phyloP scores from a whole-genome alignment of 345 rosid genomes.

The Corchorus capsularis region DNA sequence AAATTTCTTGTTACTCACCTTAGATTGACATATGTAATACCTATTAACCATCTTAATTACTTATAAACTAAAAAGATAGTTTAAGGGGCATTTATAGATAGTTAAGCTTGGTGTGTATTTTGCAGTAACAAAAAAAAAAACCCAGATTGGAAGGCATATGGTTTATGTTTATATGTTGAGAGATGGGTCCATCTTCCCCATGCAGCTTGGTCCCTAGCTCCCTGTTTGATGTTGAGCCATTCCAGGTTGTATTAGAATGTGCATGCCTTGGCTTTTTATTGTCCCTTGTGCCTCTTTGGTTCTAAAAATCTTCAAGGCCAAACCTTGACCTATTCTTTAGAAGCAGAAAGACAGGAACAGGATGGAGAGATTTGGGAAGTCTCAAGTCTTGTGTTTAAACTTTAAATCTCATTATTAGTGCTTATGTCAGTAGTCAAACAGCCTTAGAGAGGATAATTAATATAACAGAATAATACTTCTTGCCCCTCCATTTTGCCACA shows the following conservation, averaged over 20 bases:
- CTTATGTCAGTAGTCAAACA: no score
- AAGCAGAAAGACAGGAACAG: no score
- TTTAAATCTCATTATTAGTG: no score
- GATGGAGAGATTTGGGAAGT: no score
- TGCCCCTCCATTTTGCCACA: no score
- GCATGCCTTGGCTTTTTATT: not conserved
- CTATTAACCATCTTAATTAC: not conserved
- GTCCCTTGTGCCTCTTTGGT: no score
- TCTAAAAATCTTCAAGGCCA: no score
- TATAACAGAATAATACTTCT: no score
- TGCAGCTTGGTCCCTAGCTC: not conserved
- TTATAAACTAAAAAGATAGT: no score
- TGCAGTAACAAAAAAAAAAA: not conserved
- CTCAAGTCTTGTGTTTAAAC: no score
- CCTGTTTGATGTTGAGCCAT: not conserved
- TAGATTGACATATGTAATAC: not conserved
- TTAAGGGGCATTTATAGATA: no score
- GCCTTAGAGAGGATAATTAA: no score
- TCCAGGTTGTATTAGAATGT: not conserved
- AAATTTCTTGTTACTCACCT: not conserved
- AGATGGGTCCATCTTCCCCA: not conserved
- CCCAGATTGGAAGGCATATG: not conserved
- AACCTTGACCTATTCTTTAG: constrained; percentile 21
- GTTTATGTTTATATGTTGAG: constrained; percentile 4
- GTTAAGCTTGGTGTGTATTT: not conserved